Evolutionary conservation across 2,329 filamentous ascomycete genomes (phyloP), one percentile per base, ranked within the genome.

Genomic region (Clarireedia homoeocarpa): DNA sequence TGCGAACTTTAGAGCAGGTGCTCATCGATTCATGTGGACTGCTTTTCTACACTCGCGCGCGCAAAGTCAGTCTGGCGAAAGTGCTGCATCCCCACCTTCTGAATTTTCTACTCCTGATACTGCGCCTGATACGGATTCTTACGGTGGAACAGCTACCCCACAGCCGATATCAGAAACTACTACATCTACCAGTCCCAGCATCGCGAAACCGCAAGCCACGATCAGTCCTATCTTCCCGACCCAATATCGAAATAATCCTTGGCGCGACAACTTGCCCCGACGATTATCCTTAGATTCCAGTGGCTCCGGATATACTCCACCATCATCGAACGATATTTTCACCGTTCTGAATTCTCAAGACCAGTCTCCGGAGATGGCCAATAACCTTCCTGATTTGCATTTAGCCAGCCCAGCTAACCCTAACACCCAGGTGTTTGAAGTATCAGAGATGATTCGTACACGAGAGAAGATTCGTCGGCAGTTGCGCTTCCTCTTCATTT

Each of bases 401-500:
- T 61, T 68, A 6, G 40, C 64, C 5, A 65, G 67, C 38, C 65
- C 63, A 12, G 7, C 40, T 20, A 17, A 44, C 7, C n/a, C 40
- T 26, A 53, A 56, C 20, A 63, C 63, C 7, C 64, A 67, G 26
- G 66, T 66, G 17, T 61, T 69, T 6, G 67, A 65, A 0, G 66
- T 69, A 2, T 66, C 66, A 2, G 64, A 69, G 48, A 68, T 73
- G 62, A 68, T 77, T 7, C 61, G 62, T 3, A 67, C 67, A 1
- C 77, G 82, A 12, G 72, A 77, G 15, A 80, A 78, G 57, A 84
- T 88, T 57, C 78, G 80, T 46, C 79, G 84, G 9, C 86, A 91
- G 65, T 76, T 91, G 2, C 80, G 85, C 34, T 78, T 86, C 30
- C 75, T 91, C 17, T 89, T 91, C 70, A 82, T 90, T 48, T 92